These are phyloP conservation scores for Ceratobasidium sp. DNA, from an alignment of 1,284 basidiomycete genomes.

Conservation along the genomic window DNA sequence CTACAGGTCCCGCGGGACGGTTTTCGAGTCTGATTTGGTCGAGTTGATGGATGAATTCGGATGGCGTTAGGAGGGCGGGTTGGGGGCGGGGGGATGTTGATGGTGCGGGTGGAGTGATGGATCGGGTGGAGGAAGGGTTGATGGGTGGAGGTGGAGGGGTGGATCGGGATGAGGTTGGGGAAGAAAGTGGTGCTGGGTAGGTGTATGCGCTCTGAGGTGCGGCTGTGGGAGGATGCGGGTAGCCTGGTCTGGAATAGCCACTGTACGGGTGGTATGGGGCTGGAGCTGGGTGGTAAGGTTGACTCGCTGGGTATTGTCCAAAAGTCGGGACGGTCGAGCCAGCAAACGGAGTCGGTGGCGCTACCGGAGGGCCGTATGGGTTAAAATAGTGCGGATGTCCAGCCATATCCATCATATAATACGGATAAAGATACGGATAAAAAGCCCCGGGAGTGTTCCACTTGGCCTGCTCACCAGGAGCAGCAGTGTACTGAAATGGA, in stretches of 20 bases:
- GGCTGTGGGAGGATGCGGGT: neutral
- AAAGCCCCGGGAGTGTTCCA: neutral
- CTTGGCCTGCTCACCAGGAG: neutral
- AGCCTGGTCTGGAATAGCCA: neutral
- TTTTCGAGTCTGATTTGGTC: conserved; percentile 6
- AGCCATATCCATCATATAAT: neutral
- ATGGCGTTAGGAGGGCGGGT: neutral
- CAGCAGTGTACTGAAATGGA: no score
- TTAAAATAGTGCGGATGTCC: neutral
- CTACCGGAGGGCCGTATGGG: neutral
- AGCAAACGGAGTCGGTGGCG: neutral
- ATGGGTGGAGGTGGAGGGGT: conserved; percentile 10
- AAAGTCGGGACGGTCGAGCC: neutral
- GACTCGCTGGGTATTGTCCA: neutral
- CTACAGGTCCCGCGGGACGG: neutral
- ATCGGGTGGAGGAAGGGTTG: neutral
- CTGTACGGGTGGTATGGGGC: neutral
- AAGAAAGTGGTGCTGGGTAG: neutral
- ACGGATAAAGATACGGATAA: neutral
- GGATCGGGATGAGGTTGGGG: neutral
- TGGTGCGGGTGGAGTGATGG: neutral
- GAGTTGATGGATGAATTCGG: conserved; percentile 23
- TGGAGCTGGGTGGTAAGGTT: neutral
- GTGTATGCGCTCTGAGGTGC: neutral
- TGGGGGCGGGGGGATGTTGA: neutral